A percentile compares a stretch with the other conserved stretches of the same genome.
Conservation (phyloP, 768 basidiomycete species). For the Mycena albidolilacea region DNA sequence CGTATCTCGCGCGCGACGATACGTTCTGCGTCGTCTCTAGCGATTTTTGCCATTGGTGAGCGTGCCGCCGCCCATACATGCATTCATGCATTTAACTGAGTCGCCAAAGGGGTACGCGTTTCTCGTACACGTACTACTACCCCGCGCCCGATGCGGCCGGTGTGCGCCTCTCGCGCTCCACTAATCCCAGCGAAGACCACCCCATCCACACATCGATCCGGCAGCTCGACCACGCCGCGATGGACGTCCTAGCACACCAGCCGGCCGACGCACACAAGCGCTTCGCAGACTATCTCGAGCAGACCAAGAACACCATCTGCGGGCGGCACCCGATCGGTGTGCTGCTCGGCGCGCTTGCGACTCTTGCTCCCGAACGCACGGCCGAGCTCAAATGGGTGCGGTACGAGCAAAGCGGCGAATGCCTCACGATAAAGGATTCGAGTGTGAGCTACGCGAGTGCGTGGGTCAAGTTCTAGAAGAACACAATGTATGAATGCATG, state of each 20-base stretch:
- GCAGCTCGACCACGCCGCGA: conserved; percentile 89
- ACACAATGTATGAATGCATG: neutral
- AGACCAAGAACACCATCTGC: conserved; percentile 96
- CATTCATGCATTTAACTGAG: neutral
- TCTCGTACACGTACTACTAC: conserved; percentile 91
- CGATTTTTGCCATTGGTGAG: conserved; percentile 98
- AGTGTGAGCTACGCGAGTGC: conserved; percentile 99
- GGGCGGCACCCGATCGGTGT: conserved; percentile 97
- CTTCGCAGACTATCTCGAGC: conserved; percentile 77
- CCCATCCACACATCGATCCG: conserved; percentile 90
- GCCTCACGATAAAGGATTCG: conserved; percentile 76
- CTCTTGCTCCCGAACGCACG: conserved; percentile 62
- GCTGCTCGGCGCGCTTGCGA: conserved; percentile 81
- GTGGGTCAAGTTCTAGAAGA: conserved; percentile 73
- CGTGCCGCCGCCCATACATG: neutral
- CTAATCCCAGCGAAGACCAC: conserved; percentile 57
- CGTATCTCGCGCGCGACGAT: conserved; percentile 82
- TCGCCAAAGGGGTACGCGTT: conserved; percentile 80
- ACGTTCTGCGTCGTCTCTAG: conserved; percentile 94
- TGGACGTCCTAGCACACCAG: conserved; percentile 77
- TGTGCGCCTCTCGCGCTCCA: conserved; percentile 64
- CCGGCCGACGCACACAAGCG: conserved; percentile 69
- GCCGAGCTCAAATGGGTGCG: conserved; percentile 81
- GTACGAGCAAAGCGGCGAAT: conserved; percentile 94
- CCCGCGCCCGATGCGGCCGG: conserved; percentile 68